Evolutionary conservation across 169 alveolate genomes (phyloP).

Genomic region (Plasmodium relictum): DNA sequence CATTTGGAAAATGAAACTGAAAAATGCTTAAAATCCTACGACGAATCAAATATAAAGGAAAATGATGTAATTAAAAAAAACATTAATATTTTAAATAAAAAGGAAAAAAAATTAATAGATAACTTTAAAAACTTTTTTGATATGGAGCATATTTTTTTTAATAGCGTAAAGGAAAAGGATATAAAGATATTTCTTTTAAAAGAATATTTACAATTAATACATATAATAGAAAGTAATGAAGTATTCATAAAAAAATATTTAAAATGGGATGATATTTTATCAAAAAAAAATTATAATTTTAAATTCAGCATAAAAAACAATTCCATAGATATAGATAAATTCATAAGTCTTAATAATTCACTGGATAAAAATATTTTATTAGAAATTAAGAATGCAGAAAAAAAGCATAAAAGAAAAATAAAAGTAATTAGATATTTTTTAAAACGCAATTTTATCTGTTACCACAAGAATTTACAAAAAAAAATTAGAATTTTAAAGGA

Average conservation of each 20-base stretch:
- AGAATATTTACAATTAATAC: not conserved
- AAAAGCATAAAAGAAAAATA: not conserved
- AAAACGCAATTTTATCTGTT: constrained; percentile 2
- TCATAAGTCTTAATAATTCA: too few relatives aligned
- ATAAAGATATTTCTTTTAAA: not conserved
- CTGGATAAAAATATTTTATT: too few relatives aligned
- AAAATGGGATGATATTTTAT: constrained; percentile 27
- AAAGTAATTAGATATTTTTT: constrained; percentile 44
- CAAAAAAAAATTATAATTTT: constrained; percentile 6
- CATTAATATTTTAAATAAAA: constrained; percentile 9
- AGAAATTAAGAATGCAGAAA: not conserved
- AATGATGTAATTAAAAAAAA: not conserved
- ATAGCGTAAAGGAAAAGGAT: not conserved
- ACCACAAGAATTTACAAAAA: not conserved
- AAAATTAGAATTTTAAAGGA: not conserved
- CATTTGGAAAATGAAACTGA: constrained; percentile 32
- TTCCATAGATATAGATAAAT: too few relatives aligned
- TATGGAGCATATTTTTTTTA: too few relatives aligned
- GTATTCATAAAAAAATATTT: not conserved
- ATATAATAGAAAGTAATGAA: constrained; percentile 2
- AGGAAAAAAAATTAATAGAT: not conserved
- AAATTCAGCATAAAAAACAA: not conserved
- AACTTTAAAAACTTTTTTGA: too few relatives aligned
- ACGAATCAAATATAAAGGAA: constrained; percentile 1
- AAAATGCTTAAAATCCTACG: constrained; percentile 13